Evolutionary conservation across 2,329 filamentous ascomycete genomes (phyloP).

Genomic region (Aspergillus thermomutatus): DNA sequence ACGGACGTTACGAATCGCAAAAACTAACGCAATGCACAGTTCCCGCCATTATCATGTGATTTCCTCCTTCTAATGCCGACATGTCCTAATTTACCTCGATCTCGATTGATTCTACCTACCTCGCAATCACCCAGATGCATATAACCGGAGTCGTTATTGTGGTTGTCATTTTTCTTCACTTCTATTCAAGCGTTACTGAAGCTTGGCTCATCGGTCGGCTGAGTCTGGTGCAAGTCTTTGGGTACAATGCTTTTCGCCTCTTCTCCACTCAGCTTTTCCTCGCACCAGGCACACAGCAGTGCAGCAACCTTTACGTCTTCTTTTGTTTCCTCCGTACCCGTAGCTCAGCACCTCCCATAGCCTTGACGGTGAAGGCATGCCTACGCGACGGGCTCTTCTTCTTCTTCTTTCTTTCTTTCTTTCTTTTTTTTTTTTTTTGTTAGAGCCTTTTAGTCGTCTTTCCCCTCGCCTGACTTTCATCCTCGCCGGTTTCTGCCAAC

Average conservation of each 20-base stretch:
- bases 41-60: slow-evolving; percentile 50
- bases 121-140: slow-evolving; percentile 32
- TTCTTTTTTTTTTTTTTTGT: slow-evolving; percentile 15
- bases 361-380: slow-evolving; percentile 32
- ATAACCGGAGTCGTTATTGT: slow-evolving; percentile 36
- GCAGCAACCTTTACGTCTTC: slow-evolving; percentile 13
- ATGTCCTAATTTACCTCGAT: slow-evolving; percentile 22
- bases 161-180: slow-evolving; percentile 24
- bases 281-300: slow-evolving; percentile 9
- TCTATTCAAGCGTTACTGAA: slow-evolving; percentile 11
- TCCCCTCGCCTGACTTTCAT: not conserved
- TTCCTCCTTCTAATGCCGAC: slow-evolving; percentile 23
- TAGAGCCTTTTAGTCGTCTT: slow-evolving; percentile 21
- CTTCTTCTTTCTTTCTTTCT: slow-evolving; percentile 16
- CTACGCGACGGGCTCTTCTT: slow-evolving; percentile 8
- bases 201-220: slow-evolving; percentile 3
- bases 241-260: slow-evolving; percentile 8
- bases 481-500: not conserved
- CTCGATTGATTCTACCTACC: slow-evolving; percentile 20
- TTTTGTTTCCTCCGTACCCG: slow-evolving; percentile 9
- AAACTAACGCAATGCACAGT: slow-evolving; percentile 24
- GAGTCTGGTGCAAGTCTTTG: slow-evolving; percentile 9
- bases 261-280: slow-evolving; percentile 14
- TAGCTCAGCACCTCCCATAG: slow-evolving; percentile 16
- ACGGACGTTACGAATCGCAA: not conserved